Evolutionary conservation across 1,284 basidiomycete species (phyloP).

Genomic region (Stygiomarasmius scandens): DNA sequence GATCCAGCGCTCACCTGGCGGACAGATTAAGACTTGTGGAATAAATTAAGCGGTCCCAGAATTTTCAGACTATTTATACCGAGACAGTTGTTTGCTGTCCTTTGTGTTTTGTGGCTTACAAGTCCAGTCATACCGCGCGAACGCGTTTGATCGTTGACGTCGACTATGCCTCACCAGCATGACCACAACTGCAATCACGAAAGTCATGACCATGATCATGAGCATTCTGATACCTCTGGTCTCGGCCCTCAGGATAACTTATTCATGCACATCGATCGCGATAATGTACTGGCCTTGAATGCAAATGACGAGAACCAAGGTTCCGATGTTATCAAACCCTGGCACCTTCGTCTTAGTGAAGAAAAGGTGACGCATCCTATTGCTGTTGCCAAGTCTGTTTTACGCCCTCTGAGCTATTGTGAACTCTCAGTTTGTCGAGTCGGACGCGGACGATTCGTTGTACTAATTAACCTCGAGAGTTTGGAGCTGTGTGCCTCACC

Average conservation of each 20-base stretch:
- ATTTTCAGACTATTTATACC: not conserved
- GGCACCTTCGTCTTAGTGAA: slow-evolving; percentile 71
- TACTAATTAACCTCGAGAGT: slow-evolving; percentile 29
- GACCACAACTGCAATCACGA: slow-evolving; percentile 59
- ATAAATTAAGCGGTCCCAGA: no score
- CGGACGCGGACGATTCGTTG: slow-evolving; percentile 85
- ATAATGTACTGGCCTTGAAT: slow-evolving; percentile 75
- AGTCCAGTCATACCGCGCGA: no score
- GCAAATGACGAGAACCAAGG: slow-evolving; percentile 46
- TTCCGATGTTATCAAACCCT: slow-evolving; percentile 71
- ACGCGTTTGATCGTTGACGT: no score
- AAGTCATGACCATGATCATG: slow-evolving; percentile 55
- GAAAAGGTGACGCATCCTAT: slow-evolving; percentile 44
- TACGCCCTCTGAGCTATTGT: not conserved
- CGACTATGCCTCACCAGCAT: slow-evolving; percentile 52
- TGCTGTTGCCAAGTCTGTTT: slow-evolving; percentile 6
- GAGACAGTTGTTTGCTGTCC: not conserved
- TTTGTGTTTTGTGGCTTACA: not conserved
- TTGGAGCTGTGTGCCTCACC: slow-evolving; percentile 9
- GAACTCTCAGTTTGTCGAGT: slow-evolving; percentile 64
- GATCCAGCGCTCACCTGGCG: slow-evolving; percentile 4
- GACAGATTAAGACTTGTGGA: not conserved
- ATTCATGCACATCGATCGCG: slow-evolving; percentile 67
- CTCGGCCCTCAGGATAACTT: slow-evolving; percentile 71
- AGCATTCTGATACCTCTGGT: slow-evolving; percentile 49